phyloP scores from a whole-genome alignment of 176 grass and related monocot genomes.

The Lolium perenne region DNA sequence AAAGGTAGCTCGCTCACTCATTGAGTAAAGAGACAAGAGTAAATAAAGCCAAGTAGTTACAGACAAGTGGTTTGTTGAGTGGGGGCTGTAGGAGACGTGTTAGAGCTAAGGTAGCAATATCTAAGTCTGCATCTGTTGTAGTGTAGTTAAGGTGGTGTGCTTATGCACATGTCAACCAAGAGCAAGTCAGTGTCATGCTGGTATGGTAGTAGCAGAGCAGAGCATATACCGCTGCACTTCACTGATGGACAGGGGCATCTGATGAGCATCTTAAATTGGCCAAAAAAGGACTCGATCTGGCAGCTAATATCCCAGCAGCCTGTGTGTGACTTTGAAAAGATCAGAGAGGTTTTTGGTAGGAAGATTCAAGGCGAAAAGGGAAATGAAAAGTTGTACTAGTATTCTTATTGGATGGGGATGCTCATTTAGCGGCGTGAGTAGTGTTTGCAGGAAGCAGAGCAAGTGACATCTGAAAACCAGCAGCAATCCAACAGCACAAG shows the following conservation, averaged over 20 bases:
- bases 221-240: not conserved
- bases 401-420: too few species aligned
- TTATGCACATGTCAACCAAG: slow-evolving; percentile 46
- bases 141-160: slow-evolving; percentile 3
- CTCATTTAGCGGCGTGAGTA: not conserved
- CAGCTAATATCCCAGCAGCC: slow-evolving; percentile 32
- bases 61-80: not conserved
- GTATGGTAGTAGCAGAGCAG: slow-evolving; percentile 21
- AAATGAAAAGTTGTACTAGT: not conserved
- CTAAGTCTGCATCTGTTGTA: not conserved
- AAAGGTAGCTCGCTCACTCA: not conserved
- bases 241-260: slow-evolving; percentile 33
- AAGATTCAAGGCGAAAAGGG: slow-evolving; percentile 39
- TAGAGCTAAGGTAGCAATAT: slow-evolving; percentile 11
- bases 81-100: not conserved
- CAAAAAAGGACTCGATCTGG: slow-evolving; percentile 12
- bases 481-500: too few species aligned
- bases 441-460: too few species aligned
- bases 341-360: not conserved
- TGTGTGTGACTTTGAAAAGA: not conserved
- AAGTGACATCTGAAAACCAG: too few species aligned
- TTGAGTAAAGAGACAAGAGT: slow-evolving; percentile 9
- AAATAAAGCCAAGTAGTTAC: not conserved
- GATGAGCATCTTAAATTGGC: too few species aligned
- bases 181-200: slow-evolving; percentile 45